Conservation (phyloP, 2,329 filamentous ascomycete species). For the Claviceps fusiformis region DNA sequence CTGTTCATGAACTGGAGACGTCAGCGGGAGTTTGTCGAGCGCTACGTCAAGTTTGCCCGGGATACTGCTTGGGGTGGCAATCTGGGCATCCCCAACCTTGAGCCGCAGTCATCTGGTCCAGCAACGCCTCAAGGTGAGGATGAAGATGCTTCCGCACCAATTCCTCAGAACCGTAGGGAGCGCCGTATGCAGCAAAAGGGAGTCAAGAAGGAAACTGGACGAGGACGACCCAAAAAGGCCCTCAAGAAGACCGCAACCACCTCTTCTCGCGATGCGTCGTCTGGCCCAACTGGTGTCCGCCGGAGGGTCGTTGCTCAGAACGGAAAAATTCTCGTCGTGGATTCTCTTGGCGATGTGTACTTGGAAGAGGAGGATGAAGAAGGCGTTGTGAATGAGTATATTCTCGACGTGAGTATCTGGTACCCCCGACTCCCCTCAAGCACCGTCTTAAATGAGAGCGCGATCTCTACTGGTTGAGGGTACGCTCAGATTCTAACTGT, state of each 20-base stretch:
- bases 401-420: constrained; percentile 67
- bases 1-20: constrained; percentile 80
- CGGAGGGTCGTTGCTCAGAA: constrained; percentile 89
- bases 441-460: no score
- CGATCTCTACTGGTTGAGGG: no score
- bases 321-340: constrained; percentile 86
- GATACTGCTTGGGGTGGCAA: constrained; percentile 84
- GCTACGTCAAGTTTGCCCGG: constrained; percentile 82
- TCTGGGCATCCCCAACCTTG: constrained; percentile 54
- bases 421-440: not conserved
- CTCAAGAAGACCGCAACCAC: constrained; percentile 20
- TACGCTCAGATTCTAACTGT: constrained; percentile 9
- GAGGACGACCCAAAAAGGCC: constrained; percentile 36
- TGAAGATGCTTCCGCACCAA: constrained; percentile 36
- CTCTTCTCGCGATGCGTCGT: constrained; percentile 33
- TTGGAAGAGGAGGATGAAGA: constrained; percentile 87
- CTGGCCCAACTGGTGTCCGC: constrained; percentile 52
- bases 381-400: constrained; percentile 66
- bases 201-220: constrained; percentile 53
- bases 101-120: constrained; percentile 31
- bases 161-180: constrained; percentile 68
- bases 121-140: constrained; percentile 29
- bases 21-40: constrained; percentile 79
- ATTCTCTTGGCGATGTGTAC: constrained; percentile 83
- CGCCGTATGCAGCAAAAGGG: constrained; percentile 82